A percentile compares a stretch with the other conserved stretches of the same genome.
Conservation (phyloP, 169 alveolate species). For the Eimeria sp. region DNA sequence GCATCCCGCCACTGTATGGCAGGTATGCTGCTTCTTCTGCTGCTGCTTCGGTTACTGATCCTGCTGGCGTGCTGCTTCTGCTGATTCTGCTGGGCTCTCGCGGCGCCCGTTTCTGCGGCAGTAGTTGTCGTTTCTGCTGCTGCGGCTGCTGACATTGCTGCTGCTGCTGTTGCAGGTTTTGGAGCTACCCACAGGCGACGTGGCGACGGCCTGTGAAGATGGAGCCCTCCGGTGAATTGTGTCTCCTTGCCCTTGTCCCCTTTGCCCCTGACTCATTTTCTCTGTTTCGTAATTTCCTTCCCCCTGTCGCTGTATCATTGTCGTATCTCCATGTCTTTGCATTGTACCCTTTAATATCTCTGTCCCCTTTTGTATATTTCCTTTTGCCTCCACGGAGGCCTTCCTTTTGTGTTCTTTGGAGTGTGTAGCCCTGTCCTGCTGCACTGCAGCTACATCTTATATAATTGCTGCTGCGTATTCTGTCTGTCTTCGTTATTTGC, state of each 20-base stretch:
- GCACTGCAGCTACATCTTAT: conserved; percentile 1
- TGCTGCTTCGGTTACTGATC: no score
- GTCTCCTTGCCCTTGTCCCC: neutral
- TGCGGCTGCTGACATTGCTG: no score
- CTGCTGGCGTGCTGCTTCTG: no score
- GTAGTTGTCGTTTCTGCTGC: no score
- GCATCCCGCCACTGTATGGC: no score
- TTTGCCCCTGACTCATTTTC: neutral
- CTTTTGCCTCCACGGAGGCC: no score
- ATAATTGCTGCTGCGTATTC: neutral
- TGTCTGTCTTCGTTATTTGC: neutral
- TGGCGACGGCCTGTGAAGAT: conserved; percentile 23
- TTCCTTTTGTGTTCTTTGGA: no score
- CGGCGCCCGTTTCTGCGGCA: no score
- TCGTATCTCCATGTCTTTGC: neutral
- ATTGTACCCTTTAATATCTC: neutral
- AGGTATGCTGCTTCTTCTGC: no score
- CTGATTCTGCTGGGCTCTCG: no score
- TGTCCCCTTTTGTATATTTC: no score
- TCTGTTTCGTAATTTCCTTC: neutral
- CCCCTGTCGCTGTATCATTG: no score
- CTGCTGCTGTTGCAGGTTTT: conserved; percentile 19
- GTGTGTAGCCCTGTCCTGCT: neutral
- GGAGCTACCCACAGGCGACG: conserved; percentile 50
- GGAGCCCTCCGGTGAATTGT: neutral